Evolutionary conservation across 106 monocot genomes (phyloP).

Genomic region (Agapanthus africanus): DNA sequence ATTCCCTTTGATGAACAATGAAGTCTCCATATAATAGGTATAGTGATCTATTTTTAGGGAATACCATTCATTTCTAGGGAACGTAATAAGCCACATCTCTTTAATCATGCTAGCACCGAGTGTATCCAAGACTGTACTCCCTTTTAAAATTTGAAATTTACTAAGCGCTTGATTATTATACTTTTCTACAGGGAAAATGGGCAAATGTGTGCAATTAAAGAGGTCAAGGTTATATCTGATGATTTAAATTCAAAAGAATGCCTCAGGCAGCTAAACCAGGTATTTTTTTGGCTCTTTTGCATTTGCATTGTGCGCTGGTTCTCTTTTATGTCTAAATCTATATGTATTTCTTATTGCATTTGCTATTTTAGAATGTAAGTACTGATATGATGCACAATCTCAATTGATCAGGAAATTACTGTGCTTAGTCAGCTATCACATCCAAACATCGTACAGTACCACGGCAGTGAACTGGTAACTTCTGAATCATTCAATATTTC

Average conservation of each 20-base stretch:
- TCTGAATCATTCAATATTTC: neutral
- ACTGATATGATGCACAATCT: neutral
- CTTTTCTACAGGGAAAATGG: conserved; percentile 71
- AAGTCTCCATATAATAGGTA: neutral
- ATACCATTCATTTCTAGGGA: too few species aligned
- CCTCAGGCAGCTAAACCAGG: conserved; percentile 87
- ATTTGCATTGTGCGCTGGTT: neutral
- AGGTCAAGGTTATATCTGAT: conserved; percentile 77
- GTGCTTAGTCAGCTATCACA: conserved; percentile 85
- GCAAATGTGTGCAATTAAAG: conserved; percentile 97
- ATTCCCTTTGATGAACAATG: neutral
- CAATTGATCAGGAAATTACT: conserved; percentile 66
- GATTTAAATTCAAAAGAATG: conserved; percentile 92
- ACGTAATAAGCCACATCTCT: neutral
- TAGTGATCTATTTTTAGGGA: neutral
- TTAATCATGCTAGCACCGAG: neutral
- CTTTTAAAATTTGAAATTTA: conserved; percentile 4
- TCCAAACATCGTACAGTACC: conserved; percentile 82
- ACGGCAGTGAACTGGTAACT: conserved; percentile 82
- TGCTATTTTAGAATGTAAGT: neutral
- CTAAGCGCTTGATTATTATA: neutral
- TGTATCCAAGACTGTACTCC: neutral
- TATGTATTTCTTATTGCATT: neutral
- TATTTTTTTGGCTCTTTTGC: conserved; percentile 8
- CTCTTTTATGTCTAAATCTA: neutral